Conservation (phyloP, 805 yeast genomes). For the Lipomyces orientalis region DNA sequence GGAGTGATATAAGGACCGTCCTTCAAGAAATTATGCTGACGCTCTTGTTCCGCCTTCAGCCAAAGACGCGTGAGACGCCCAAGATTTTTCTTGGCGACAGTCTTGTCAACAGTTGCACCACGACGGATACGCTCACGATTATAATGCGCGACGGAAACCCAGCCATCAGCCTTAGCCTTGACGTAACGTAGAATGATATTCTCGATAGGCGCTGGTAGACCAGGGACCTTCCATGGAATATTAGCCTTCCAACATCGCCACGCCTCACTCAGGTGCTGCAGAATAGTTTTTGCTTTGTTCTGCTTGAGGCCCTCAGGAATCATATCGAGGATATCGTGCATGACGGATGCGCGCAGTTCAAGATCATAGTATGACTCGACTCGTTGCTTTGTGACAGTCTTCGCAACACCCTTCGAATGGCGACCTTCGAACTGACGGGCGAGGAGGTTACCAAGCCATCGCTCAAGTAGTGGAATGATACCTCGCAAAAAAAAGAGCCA, state of each 20-base stretch:
- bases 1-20: constrained; percentile 89
- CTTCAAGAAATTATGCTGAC: constrained; percentile 77
- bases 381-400: constrained; percentile 93
- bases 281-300: constrained; percentile 79
- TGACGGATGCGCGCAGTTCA: constrained; percentile 89
- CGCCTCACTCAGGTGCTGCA: constrained; percentile 95
- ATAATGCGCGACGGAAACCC: constrained; percentile 92
- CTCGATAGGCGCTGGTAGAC: constrained; percentile 89
- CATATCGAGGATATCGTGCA: constrained; percentile 96
- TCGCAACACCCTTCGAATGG: constrained; percentile 86
- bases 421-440: constrained; percentile 97
- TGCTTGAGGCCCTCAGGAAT: constrained; percentile 93
- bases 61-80: constrained; percentile 91
- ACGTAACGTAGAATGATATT: constrained; percentile 86
- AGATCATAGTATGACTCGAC: constrained; percentile 93
- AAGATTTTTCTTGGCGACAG: constrained; percentile 89
- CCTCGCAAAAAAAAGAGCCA: constrained; percentile 95
- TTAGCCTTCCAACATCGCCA: constrained; percentile 99
- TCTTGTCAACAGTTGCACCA: constrained; percentile 93
- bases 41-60: constrained; percentile 89
- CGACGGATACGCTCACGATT: constrained; percentile 86
- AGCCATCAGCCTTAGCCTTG: constrained; percentile 94
- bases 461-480: constrained; percentile 83
- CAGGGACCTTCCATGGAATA: constrained; percentile 97
- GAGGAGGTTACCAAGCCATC: constrained; percentile 92